These are phyloP conservation scores for Closterium sp. DNA, from an alignment of 139 green algal species.

Conservation along the genomic window DNA sequence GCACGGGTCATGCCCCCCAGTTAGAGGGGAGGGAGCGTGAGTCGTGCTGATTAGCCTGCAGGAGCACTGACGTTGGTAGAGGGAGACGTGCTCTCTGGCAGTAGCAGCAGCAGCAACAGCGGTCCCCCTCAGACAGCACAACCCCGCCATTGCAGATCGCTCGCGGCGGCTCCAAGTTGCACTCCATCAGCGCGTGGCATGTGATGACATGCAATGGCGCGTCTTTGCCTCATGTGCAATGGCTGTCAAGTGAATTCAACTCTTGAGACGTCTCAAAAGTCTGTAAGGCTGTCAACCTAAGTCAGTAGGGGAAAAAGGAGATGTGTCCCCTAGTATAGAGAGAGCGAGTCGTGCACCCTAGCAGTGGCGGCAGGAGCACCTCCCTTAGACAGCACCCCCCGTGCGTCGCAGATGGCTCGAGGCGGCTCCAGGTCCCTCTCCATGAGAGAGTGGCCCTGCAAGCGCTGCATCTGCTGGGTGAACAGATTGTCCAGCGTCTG, in stretches of 20 bases:
- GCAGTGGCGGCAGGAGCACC: not conserved
- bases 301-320: no score
- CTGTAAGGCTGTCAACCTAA: no score
- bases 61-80: no score
- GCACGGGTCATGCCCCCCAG: no score
- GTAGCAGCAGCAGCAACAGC: not conserved
- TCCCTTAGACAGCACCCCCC: constrained; percentile 30
- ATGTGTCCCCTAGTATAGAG: not conserved
- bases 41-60: no score
- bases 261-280: no score
- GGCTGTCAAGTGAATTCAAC: no score
- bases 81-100: not conserved
- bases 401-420: constrained; percentile 38
- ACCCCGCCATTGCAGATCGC: not conserved
- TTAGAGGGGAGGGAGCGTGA: no score
- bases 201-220: no score
- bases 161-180: not conserved
- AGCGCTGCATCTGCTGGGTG: constrained; percentile 19
- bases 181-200: no score
- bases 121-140: not conserved
- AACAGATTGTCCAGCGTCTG: constrained; percentile 51
- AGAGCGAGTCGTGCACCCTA: not conserved
- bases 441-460: constrained; percentile 44
- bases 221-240: no score
- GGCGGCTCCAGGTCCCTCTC: constrained; percentile 48